Evolutionary conservation across 2,329 filamentous ascomycete genomes (phyloP).

Genomic region (Neofusicoccum umdonicola): DNA sequence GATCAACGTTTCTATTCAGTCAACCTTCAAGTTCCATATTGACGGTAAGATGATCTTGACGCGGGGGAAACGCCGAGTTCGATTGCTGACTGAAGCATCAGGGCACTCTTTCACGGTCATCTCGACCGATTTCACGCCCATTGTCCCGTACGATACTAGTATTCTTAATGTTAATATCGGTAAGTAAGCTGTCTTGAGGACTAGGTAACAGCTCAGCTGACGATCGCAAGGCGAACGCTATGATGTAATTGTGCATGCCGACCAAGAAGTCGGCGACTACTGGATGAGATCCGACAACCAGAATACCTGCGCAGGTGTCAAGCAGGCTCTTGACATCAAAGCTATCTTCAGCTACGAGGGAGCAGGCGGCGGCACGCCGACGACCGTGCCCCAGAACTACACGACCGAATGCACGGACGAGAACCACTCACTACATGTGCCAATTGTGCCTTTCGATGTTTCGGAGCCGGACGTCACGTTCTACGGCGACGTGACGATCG

Average conservation of each 20-base stretch:
- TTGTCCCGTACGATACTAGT: slow-evolving; percentile 40
- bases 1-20: slow-evolving; percentile 51
- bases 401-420: slow-evolving; percentile 39
- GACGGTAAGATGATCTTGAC: slow-evolving; percentile 26
- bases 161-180: slow-evolving; percentile 34
- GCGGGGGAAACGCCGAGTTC: neutral
- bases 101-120: slow-evolving; percentile 46
- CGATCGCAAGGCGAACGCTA: slow-evolving; percentile 35
- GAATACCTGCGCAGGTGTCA: slow-evolving; percentile 37
- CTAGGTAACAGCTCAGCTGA: slow-evolving; percentile 25
- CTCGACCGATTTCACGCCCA: slow-evolving; percentile 43
- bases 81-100: slow-evolving; percentile 14
- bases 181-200: slow-evolving; percentile 32
- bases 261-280: slow-evolving; percentile 31
- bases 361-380: slow-evolving; percentile 27
- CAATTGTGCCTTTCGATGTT: slow-evolving; percentile 29
- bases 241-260: slow-evolving; percentile 39
- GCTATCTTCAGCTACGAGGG: slow-evolving; percentile 41
- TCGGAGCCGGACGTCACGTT: slow-evolving; percentile 23
- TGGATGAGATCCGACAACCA: slow-evolving; percentile 41
- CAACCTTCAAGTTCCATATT: slow-evolving; percentile 44
- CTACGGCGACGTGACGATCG: slow-evolving; percentile 26
- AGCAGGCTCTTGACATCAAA: slow-evolving; percentile 32
- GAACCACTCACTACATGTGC: slow-evolving; percentile 34
- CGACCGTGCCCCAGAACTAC: slow-evolving; percentile 34